Base-by-base conservation (phyloP, 2,329 filamentous ascomycete species). In the Calonectria henricotiae region DNA sequence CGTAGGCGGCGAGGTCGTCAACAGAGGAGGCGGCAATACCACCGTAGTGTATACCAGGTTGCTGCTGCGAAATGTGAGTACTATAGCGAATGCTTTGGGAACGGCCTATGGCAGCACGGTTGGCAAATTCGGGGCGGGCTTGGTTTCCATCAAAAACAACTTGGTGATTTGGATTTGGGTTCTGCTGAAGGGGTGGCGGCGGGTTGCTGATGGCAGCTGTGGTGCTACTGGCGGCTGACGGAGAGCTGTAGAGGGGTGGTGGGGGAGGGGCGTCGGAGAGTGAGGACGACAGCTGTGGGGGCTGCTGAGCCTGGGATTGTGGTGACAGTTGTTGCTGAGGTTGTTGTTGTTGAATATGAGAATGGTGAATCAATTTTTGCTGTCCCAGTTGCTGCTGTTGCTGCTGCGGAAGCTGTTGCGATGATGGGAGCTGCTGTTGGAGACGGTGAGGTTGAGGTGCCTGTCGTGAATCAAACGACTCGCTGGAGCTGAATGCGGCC, bases 71-170 rank as follows among this genome's bases (percentile, higher is more conserved):
- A 71, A 77, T 71, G 75, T 79, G 73, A 68, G 80, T 73, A 80
- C 81, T 79, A 74, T 85, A 87, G 75, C 86, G 85, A 71, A 88
- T 85, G 72, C 86, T 88, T 79, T 89, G 86, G 15, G 87, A 87
- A 65, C 86, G 86, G 67, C 84, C 84, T 39, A 87, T 67, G 37
- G 75, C 76, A 47, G 76, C 61, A 62, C 84, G 80, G 73, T 88
- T 86, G 67, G 81, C 80, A 73, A 86, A 87, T 71, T 89, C 86
- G 54, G 73, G 74, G 74, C 80, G 80, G 62, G 82, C 76, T 62
- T 82, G 82, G 62, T 80, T 80, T 66, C 78, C 76, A 68, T 83
- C 82, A 75, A 81, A 79, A 41, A 74, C 73, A 67, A 74, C 73
- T 12, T 75, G 74, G 58, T 76, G 68, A 71, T 75, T 72, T 20